Percentiles rank a stretch among this genome's conserved stretches.
Conservation (phyloP, 129 eudicot genomes). For the Lactuca saligna region DNA sequence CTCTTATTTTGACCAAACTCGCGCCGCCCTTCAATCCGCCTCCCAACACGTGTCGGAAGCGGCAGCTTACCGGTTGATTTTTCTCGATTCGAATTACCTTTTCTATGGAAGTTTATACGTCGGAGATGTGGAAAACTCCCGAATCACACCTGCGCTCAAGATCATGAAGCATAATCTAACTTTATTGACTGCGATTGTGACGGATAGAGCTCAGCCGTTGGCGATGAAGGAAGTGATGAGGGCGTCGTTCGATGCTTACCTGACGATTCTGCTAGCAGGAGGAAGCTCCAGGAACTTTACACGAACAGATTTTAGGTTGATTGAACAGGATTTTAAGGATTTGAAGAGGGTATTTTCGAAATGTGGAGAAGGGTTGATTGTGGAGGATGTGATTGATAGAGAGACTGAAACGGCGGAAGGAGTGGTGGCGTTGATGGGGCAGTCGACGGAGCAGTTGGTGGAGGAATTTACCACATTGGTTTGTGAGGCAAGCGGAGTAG, state of each 20-base stretch:
- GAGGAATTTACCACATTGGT: constrained; percentile 70
- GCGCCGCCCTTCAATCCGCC: constrained; percentile 45
- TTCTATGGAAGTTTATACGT: constrained; percentile 65
- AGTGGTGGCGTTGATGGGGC: constrained; percentile 75
- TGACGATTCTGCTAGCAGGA: constrained; percentile 83
- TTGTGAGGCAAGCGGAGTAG: constrained; percentile 66
- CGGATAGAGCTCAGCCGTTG: constrained; percentile 63
- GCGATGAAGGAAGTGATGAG: constrained; percentile 84
- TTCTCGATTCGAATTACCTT: constrained; percentile 70
- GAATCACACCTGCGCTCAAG: constrained; percentile 58
- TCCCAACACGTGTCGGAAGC: constrained; percentile 74
- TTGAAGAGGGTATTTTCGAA: constrained; percentile 56
- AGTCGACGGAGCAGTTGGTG: constrained; percentile 70
- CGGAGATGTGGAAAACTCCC: constrained; percentile 53
- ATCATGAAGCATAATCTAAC: constrained; percentile 76
- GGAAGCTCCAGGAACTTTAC: constrained; percentile 59
- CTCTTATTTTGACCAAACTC: constrained; percentile 54
- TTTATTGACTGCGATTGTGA: constrained; percentile 64
- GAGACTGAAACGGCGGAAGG: constrained; percentile 77
- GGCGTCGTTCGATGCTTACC: constrained; percentile 78
- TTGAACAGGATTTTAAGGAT: constrained; percentile 74
- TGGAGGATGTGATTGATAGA: constrained; percentile 54
- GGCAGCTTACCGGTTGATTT: constrained; percentile 81
- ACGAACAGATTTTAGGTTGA: constrained; percentile 53
- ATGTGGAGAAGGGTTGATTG: constrained; percentile 55